phyloP scores from a whole-genome alignment of 257 asterid species.

The Leptodermis oblonga region DNA sequence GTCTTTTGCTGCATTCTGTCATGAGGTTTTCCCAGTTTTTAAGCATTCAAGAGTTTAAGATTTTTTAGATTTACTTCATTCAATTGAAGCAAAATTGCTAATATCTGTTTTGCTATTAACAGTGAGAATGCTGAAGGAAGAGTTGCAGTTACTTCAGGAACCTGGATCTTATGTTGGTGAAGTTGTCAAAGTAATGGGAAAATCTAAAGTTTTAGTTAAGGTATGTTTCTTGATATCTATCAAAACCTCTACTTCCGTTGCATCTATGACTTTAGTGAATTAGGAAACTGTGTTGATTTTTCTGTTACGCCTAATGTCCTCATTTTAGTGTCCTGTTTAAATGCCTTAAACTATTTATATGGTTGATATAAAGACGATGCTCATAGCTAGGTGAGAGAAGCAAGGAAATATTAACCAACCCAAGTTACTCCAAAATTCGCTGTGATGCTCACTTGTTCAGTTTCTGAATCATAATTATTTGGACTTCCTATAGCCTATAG shows the following conservation, averaged over 20 bases:
- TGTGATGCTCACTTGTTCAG: neutral
- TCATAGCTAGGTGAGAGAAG: neutral
- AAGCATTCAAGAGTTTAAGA: neutral
- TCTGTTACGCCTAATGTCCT: no score
- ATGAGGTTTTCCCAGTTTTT: neutral
- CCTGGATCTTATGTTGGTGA: conserved; percentile 98
- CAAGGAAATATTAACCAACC: neutral
- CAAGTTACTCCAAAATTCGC: neutral
- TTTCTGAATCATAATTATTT: neutral
- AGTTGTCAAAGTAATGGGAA: conserved; percentile 97
- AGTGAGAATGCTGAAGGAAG: conserved; percentile 91
- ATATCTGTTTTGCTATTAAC: conserved; percentile 9
- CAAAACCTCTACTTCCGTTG: neutral
- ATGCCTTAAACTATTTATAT: neutral
- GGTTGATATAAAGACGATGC: neutral
- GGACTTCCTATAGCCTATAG: neutral
- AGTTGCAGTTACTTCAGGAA: conserved; percentile 91
- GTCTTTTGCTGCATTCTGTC: neutral
- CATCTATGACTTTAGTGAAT: neutral
- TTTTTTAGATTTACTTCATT: neutral
- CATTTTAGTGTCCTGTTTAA: neutral
- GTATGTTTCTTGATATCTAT: conserved; percentile 30
- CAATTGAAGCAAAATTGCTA: neutral
- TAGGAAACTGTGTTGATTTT: neutral
- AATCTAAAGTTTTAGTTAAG: conserved; percentile 92